Evolutionary conservation across 768 basidiomycete genomes (phyloP).

Genomic region (Boletus huronensis): DNA sequence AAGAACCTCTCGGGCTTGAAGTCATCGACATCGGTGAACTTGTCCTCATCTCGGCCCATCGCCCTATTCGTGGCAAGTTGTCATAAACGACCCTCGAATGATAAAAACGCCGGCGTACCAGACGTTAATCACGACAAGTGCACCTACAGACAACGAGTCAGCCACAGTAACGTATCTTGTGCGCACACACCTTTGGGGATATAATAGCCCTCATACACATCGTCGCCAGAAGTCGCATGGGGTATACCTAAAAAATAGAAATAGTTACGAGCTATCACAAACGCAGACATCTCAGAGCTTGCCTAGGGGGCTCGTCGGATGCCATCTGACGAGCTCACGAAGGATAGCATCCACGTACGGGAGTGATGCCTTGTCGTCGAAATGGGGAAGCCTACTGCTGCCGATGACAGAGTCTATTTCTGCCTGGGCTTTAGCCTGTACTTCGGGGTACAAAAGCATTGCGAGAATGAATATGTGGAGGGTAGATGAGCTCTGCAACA

Average conservation of each 20-base stretch:
- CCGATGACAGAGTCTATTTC: constrained; percentile 29
- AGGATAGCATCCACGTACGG: constrained; percentile 44
- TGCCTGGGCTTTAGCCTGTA: constrained; percentile 23
- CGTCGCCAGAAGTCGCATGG: constrained; percentile 22
- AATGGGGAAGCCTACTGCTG: constrained; percentile 19
- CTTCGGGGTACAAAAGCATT: constrained; percentile 27
- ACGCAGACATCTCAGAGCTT: background rate
- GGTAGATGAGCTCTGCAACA: constrained; percentile 22
- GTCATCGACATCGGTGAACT: constrained; percentile 17
- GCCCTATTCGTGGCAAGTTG: constrained; percentile 12
- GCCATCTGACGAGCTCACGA: constrained; percentile 34
- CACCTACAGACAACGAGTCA: constrained; percentile 12
- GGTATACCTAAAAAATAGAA: constrained; percentile 20
- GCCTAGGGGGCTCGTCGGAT: constrained; percentile 25
- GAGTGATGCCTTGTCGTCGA: constrained; percentile 26
- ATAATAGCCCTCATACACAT: constrained; percentile 31
- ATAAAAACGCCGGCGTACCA: too few relatives aligned
- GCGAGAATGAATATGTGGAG: constrained; percentile 27
- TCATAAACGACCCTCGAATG: background rate
- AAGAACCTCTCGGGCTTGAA: constrained; percentile 30
- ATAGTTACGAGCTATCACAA: background rate
- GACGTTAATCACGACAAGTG: constrained; percentile 33
- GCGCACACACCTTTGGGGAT: constrained; percentile 38
- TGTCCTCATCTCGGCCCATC: constrained; percentile 21
- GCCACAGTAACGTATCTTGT: constrained; percentile 5